Evolutionary conservation across 257 asterid genomes (phyloP).

Genomic region (Penstemon davidsonii): DNA sequence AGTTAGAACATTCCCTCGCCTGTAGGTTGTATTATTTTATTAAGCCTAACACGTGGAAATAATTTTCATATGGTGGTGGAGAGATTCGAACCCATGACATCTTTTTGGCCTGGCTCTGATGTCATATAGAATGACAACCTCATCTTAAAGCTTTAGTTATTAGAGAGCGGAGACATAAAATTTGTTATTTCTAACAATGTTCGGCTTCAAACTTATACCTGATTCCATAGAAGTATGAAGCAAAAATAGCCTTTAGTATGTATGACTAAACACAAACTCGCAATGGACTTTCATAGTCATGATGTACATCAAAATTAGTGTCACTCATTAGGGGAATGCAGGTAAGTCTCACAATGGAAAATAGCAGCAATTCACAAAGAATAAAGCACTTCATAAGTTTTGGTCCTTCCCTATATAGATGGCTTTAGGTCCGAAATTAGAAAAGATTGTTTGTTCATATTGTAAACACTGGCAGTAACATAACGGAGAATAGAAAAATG

Average conservation of each 20-base stretch:
- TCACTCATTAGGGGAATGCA: slow-evolving; percentile 6
- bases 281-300: slow-evolving; percentile 15
- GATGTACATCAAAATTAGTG: slow-evolving; percentile 6
- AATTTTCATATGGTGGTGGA: too few relatives aligned
- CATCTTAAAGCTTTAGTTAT: too few relatives aligned
- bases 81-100: too few relatives aligned
- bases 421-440: slow-evolving; percentile 7
- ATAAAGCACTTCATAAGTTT: background rate
- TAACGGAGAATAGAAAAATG: background rate
- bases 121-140: too few relatives aligned
- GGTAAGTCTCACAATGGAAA: slow-evolving; percentile 13
- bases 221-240: slow-evolving; percentile 11
- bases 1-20: too few relatives aligned
- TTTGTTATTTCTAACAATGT: too few relatives aligned
- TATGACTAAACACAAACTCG: background rate
- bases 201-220: background rate
- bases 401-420: slow-evolving; percentile 1
- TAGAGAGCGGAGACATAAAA: too few relatives aligned
- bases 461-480: background rate
- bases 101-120: too few relatives aligned
- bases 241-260: slow-evolving; percentile 17
- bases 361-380: background rate
- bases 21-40: too few relatives aligned
- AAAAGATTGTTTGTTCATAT: slow-evolving; percentile 7
- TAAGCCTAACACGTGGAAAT: too few relatives aligned